Evolutionary conservation across 495 filamentous ascomycete species (phyloP), one percentile per base, ranked within the genome.

Genomic region (Glutinoglossum americanum): DNA sequence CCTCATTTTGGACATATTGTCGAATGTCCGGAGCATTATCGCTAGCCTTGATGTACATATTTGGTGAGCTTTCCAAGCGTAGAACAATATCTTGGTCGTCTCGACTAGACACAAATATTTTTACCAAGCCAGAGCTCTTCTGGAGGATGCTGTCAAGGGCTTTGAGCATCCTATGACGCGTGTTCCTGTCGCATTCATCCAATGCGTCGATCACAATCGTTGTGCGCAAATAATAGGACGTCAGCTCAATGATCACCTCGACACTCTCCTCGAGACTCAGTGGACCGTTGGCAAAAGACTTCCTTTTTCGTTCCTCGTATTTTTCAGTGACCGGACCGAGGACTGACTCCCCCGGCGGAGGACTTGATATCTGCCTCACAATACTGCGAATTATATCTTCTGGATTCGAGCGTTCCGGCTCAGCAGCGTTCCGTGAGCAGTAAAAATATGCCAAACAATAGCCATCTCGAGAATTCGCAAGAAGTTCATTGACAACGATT

Each of bases 131-230:
- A 4, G 54, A 45, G 0, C 70, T 65, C 0, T 62, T 49, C 26
- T 57, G 28, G 1, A 72, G 30, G 1, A 73, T 64, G 0, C n/a
- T 45, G 3, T 68, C 51, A 4, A 73, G 56, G 0, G 61, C 64
- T n/a, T 67, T 56, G 9, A 73, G 63, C 15, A 76, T 45, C 1
- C 64, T 47, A 8, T 62, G 57, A 21, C 71, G 63, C 2, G 58
- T 59, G 17, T 58, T 55, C 0, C 62, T 55, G 41, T 74, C 62
- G 47, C 68, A 71, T 57, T 78, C 73, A 58, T 76, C 72, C 8
- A 76, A 55, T 19, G 71, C 74, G 62, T 76, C 73, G 11, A 75
- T 68, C 2, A 76, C 60, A 8, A 75, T 67, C 0, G 63, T 72
- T 0, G 68, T 60, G 45, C 58, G 55, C 3, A 65, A 56, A 37